Conservation (phyloP, 2,329 filamentous ascomycete species). For the Aureobasidium vineae region DNA sequence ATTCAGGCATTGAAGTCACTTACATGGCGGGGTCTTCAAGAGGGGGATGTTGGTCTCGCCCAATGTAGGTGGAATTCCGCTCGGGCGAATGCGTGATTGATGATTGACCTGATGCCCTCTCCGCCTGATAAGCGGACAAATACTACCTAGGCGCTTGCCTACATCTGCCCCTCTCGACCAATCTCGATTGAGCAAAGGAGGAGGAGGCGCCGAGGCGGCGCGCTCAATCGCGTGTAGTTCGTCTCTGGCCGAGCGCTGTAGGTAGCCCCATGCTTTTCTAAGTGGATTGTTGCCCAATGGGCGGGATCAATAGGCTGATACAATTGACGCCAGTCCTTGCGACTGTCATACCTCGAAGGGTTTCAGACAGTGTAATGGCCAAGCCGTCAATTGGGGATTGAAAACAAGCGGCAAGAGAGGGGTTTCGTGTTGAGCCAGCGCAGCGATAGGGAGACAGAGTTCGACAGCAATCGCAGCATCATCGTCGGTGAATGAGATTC, state of each 20-base stretch:
- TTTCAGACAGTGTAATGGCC: conserved; percentile 4
- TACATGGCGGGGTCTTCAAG: neutral
- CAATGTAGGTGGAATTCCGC: neutral
- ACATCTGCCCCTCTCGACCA: conserved; percentile 14
- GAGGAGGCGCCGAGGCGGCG: conserved; percentile 22
- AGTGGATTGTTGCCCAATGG: conserved; percentile 25
- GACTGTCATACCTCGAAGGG: conserved; percentile 13
- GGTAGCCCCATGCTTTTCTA: conserved; percentile 19
- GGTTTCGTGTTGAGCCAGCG: conserved; percentile 12
- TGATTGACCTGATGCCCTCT: conserved; percentile 7
- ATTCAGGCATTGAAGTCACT: conserved; percentile 5
- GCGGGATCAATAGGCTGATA: conserved; percentile 21
- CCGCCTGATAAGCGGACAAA: conserved; percentile 26
- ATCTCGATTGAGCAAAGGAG: conserved; percentile 20
- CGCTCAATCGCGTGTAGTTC: conserved; percentile 24
- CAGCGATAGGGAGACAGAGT: neutral
- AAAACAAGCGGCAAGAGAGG: conserved; percentile 22
- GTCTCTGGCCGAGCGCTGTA: conserved; percentile 18
- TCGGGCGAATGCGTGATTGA: conserved; percentile 25
- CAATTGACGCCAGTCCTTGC: conserved; percentile 17
- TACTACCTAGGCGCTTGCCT: conserved; percentile 17
- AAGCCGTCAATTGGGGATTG: neutral
- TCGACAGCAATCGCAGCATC: conserved; percentile 14
- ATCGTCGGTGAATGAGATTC: conserved; percentile 21
- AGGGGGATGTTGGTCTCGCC: conserved; percentile 21